These are phyloP conservation scores for Marvania coccoides DNA, from an alignment of 139 green algal genomes.

Conservation along the genomic window DNA sequence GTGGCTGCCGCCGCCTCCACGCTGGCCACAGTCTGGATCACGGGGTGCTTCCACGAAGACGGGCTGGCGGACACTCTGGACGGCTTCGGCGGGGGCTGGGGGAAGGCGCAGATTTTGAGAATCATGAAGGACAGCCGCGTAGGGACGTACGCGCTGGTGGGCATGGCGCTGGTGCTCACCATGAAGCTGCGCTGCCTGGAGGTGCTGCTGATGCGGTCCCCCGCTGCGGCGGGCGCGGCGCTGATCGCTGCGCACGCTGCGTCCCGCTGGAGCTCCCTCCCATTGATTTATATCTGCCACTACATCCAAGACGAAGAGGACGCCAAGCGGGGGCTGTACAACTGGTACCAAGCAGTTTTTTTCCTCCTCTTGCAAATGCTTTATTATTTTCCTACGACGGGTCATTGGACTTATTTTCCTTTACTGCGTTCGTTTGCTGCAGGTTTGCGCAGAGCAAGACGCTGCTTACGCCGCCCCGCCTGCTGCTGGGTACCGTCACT, in stretches of 20 bases:
- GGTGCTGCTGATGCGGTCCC: background rate
- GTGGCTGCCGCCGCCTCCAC: slow-evolving; percentile 19
- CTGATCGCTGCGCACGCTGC: slow-evolving; percentile 28
- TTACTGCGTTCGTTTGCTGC: too few relatives aligned
- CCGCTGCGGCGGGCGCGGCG: background rate
- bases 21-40: slow-evolving; percentile 37
- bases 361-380: too few relatives aligned
- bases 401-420: too few relatives aligned
- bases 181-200: slow-evolving; percentile 25
- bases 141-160: slow-evolving; percentile 48
- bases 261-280: slow-evolving; percentile 30
- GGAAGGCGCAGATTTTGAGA: slow-evolving; percentile 38
- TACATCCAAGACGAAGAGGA: slow-evolving; percentile 50
- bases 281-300: slow-evolving; percentile 20
- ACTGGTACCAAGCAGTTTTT: too few relatives aligned
- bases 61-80: slow-evolving; percentile 43
- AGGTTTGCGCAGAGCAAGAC: slow-evolving; percentile 25
- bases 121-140: slow-evolving; percentile 54
- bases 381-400: too few relatives aligned
- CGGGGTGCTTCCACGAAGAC: slow-evolving; percentile 48
- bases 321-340: slow-evolving; percentile 49
- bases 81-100: slow-evolving; percentile 47
- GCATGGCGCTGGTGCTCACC: slow-evolving; percentile 29
- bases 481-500: slow-evolving; percentile 27
- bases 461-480: slow-evolving; percentile 32